phyloP scores from a whole-genome alignment of 179 eudicot genomes.

The Spergularia azorica region DNA sequence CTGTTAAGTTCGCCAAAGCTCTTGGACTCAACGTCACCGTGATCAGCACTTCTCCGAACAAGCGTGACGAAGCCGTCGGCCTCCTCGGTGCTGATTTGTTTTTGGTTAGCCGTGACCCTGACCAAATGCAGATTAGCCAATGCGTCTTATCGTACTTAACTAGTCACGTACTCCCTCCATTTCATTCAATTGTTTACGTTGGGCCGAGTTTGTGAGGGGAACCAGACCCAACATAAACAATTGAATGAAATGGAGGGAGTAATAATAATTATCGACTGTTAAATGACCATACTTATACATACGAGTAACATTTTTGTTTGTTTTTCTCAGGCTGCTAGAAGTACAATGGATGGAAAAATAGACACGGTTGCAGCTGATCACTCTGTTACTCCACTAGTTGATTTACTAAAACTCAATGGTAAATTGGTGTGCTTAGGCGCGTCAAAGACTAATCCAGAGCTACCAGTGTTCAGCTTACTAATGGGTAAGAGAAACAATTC shows the following conservation, averaged over 20 bases:
- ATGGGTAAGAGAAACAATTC: conserved; percentile 19
- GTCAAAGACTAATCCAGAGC: conserved; percentile 27
- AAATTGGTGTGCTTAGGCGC: conserved; percentile 34
- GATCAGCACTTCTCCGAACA: conserved; percentile 33
- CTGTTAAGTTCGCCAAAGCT: conserved; percentile 36
- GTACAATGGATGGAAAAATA: conserved; percentile 28
- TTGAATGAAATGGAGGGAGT: no score
- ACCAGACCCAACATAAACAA: no score
- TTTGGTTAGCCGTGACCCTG: conserved; percentile 25
- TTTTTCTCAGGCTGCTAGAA: conserved; percentile 8
- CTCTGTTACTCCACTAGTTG: conserved; percentile 25
- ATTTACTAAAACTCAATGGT: conserved; percentile 28
- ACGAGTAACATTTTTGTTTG: neutral
- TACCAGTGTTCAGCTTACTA: conserved; percentile 19
- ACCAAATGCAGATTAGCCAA: conserved; percentile 26
- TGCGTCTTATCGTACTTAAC: neutral
- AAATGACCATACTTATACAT: neutral
- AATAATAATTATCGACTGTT: no score
- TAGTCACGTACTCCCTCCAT: no score
- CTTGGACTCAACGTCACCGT: conserved; percentile 39
- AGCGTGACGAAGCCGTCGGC: conserved; percentile 29
- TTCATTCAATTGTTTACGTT: no score
- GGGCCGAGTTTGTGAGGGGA: no score
- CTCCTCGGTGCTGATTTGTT: conserved; percentile 32
- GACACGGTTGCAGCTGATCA: conserved; percentile 31